These are phyloP conservation scores for Yarrowia sp. DNA, from an alignment of 805 yeast species.

Conservation along the genomic window DNA sequence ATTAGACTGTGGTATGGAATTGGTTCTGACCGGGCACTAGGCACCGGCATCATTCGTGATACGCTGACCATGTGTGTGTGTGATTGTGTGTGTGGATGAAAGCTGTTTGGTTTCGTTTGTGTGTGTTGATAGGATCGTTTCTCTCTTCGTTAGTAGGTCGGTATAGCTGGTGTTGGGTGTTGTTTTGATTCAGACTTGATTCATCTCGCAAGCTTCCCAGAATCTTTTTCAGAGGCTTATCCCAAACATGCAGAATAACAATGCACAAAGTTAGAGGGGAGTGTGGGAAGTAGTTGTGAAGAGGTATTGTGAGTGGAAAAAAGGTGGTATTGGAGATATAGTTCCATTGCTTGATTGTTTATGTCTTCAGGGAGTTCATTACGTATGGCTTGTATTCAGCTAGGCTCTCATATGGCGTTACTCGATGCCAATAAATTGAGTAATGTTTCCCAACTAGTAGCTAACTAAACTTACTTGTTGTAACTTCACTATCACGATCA, in stretches of 20 bases:
- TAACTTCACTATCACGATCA: too few relatives aligned
- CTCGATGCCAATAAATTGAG: too few relatives aligned
- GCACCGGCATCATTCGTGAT: constrained; percentile 38
- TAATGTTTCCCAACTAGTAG: background rate
- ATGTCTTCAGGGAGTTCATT: too few relatives aligned
- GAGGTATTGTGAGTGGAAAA: too few relatives aligned
- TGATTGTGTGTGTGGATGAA: background rate
- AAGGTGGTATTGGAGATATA: too few relatives aligned
- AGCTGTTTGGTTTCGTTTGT: background rate
- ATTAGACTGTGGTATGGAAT: constrained; percentile 29
- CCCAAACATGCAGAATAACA: constrained; percentile 8
- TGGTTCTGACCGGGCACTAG: constrained; percentile 28
- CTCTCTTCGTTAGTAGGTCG: background rate
- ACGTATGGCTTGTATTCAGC: too few relatives aligned
- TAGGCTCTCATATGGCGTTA: too few relatives aligned
- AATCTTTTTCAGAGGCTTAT: constrained; percentile 24
- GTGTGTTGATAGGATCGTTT: background rate
- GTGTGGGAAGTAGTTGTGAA: too few relatives aligned
- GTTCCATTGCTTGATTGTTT: too few relatives aligned
- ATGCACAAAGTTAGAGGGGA: background rate
- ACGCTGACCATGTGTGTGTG: constrained; percentile 29
- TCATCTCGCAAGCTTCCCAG: constrained; percentile 23
- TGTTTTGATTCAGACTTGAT: background rate
- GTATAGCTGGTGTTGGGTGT: background rate
- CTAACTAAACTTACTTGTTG: background rate